Conservation (phyloP, 2,329 filamentous ascomycete genomes). For the Diaporthe citriasiana region DNA sequence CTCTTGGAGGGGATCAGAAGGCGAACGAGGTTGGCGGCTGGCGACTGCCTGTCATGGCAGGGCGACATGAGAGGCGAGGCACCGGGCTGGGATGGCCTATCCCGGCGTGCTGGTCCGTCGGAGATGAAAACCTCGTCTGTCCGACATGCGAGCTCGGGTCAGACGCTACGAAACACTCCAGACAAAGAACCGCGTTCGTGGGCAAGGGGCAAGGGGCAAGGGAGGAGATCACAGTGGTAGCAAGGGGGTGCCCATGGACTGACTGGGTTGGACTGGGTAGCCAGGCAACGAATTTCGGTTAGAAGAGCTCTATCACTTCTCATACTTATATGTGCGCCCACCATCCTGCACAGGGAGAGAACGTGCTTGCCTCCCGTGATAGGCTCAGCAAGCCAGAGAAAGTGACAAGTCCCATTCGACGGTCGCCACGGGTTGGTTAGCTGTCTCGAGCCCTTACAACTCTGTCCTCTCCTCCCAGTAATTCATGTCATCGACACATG, state of each 20-base stretch:
- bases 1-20: not conserved
- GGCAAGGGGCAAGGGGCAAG: not conserved
- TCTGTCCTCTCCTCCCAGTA: no score
- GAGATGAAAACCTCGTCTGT: not conserved
- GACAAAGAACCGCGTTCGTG: conserved; percentile 19
- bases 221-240: not conserved
- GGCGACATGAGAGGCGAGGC: not conserved
- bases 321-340: not conserved
- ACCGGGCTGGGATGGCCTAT: not conserved
- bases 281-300: not conserved
- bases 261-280: not conserved
- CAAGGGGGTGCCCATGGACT: not conserved
- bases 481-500: not conserved
- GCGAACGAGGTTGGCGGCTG: not conserved
- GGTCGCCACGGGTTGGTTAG: not conserved
- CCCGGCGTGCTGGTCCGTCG: not conserved
- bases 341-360: not conserved
- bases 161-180: not conserved
- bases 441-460: not conserved
- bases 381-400: not conserved
- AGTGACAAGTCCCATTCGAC: not conserved
- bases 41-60: not conserved
- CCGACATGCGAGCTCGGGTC: not conserved
- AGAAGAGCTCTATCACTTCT: conserved; percentile 22
- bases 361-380: not conserved